Percentiles rank a stretch among this genome's conserved stretches.
Evolutionary conservation across 306 rosid species (phyloP).

Genomic region (Rosa persica): DNA sequence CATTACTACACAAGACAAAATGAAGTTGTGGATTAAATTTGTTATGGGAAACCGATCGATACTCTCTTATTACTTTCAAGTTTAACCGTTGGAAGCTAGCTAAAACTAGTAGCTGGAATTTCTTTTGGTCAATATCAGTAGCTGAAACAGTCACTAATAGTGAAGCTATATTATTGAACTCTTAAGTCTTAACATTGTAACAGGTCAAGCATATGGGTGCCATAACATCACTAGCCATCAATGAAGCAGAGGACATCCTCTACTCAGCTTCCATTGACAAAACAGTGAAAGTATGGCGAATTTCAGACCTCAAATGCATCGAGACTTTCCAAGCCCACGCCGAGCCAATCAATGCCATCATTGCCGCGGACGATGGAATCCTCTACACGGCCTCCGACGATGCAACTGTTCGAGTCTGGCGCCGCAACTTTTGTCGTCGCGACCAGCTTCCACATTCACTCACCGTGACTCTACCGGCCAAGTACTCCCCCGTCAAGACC

Average conservation of each 20-base stretch:
- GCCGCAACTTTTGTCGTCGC: conserved; percentile 61
- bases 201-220: conserved; percentile 80
- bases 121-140: background rate
- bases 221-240: conserved; percentile 78
- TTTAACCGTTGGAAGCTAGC: background rate
- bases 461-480: conserved; percentile 70
- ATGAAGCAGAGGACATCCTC: conserved; percentile 64
- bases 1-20: conserved; percentile 27
- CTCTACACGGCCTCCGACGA: conserved; percentile 88
- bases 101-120: conserved; percentile 3
- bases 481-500: conserved; percentile 75
- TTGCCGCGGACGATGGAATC: conserved; percentile 62
- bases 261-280: conserved; percentile 85
- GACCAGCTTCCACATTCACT: conserved; percentile 68
- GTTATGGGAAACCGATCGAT: background rate
- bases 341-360: conserved; percentile 61
- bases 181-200: background rate
- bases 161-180: background rate
- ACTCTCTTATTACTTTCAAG: background rate
- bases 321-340: conserved; percentile 84
- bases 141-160: background rate
- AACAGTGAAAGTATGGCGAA: conserved; percentile 81
- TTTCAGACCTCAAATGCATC: conserved; percentile 81
- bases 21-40: conserved; percentile 6
- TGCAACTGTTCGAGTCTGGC: conserved; percentile 81